phyloP scores from a whole-genome alignment of 441 rosid species.

The Adansonia madagascariensis region DNA sequence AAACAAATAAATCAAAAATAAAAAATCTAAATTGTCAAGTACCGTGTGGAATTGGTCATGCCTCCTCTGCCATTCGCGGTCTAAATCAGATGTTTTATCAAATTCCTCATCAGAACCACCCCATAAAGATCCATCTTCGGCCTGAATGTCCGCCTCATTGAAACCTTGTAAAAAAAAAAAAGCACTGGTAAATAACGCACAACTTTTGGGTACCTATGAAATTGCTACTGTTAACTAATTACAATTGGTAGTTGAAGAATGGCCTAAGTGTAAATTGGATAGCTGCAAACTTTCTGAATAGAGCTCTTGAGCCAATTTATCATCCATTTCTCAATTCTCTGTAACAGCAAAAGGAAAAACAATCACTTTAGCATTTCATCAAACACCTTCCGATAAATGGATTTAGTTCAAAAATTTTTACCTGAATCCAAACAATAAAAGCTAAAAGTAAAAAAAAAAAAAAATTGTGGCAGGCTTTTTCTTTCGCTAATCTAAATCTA shows the following conservation, averaged over 20 bases:
- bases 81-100: conserved; percentile 40
- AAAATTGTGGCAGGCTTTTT: background rate
- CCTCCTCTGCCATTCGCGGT: conserved; percentile 55
- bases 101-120: conserved; percentile 50
- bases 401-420: background rate
- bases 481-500: background rate
- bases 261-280: conserved; percentile 32
- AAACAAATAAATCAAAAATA: conserved; percentile 14
- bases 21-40: conserved; percentile 22
- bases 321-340: conserved; percentile 53
- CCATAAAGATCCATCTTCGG: conserved; percentile 48
- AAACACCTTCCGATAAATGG: conserved; percentile 10
- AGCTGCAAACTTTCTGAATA: conserved; percentile 48
- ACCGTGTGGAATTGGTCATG: conserved; percentile 53
- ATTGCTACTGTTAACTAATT: background rate
- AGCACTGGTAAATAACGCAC: background rate
- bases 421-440: background rate
- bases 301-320: conserved; percentile 37
- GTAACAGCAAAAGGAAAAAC: background rate
- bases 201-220: background rate
- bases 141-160: conserved; percentile 33
- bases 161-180: background rate
- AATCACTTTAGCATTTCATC: conserved; percentile 13
- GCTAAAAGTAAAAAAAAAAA: background rate
- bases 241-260: conserved; percentile 27